Percentiles rank a stretch among this genome's conserved stretches.
phyloP scores from a whole-genome alignment of 345 rosid species.

The Salix koriyanagi region DNA sequence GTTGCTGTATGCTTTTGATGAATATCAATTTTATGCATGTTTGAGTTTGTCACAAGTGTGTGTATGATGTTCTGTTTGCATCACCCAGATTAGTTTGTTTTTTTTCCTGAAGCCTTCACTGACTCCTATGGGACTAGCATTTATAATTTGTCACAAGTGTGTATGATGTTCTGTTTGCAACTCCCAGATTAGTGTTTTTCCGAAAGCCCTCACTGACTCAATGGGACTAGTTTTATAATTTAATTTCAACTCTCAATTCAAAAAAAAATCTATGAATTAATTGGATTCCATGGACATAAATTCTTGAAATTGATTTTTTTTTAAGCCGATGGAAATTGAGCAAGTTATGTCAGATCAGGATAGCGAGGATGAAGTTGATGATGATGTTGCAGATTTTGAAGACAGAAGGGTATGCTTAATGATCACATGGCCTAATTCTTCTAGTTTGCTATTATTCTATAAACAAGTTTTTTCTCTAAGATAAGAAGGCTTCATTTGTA shows the following conservation, averaged over 20 bases:
- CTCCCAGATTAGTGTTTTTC: neutral
- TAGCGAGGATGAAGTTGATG: constrained; percentile 99
- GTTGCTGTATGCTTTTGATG: neutral
- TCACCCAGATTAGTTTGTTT: neutral
- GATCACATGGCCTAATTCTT: neutral
- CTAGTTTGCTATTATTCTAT: neutral
- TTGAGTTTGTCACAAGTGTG: neutral
- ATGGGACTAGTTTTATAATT: neutral
- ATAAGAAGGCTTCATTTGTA: neutral
- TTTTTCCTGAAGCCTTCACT: neutral
- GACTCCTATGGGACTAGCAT: neutral
- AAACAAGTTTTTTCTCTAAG: neutral
- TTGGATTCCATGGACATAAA: constrained; percentile 6
- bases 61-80: neutral
- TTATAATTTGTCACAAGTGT: neutral
- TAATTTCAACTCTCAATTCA: neutral
- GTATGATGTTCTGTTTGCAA: neutral
- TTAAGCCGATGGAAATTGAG: constrained; percentile 87
- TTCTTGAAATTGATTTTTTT: constrained; percentile 10
- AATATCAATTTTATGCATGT: neutral
- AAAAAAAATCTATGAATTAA: neutral
- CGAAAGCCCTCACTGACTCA: neutral
- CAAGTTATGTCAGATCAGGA: constrained; percentile 93
- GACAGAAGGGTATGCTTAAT: constrained; percentile 78
- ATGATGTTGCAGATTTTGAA: constrained; percentile 98